Conservation (phyloP, 495 filamentous ascomycete genomes). For the Podospora pseudoanserina region DNA sequence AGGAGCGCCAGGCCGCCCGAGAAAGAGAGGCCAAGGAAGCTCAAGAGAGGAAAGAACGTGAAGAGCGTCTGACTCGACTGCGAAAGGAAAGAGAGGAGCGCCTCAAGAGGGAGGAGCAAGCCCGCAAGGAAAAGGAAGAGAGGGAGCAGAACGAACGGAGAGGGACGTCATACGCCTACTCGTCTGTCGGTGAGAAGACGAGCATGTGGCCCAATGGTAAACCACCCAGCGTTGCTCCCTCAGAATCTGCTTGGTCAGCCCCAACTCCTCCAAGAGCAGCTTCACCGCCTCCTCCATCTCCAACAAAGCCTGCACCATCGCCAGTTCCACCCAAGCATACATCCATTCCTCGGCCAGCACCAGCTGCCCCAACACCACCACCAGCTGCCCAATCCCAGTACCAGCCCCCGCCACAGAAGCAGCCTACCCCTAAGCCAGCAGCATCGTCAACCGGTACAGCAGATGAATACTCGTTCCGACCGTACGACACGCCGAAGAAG, state of each 20-base stretch:
- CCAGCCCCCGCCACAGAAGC: constrained; percentile 7
- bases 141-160: constrained; percentile 36
- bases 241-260: constrained; percentile 14
- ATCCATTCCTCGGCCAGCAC: constrained; percentile 26
- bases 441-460: constrained; percentile 57
- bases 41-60: constrained; percentile 43
- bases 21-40: constrained; percentile 34
- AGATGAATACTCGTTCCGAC: constrained; percentile 72
- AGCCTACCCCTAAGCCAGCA: constrained; percentile 32
- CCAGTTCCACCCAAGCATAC: constrained; percentile 29
- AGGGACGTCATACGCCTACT: constrained; percentile 49
- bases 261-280: constrained; percentile 14
- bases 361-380: constrained; percentile 4
- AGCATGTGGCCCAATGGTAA: constrained; percentile 54
- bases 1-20: constrained; percentile 15
- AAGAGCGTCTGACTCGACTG: constrained; percentile 25
- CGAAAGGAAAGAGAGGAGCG: constrained; percentile 22
- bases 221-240: constrained; percentile 34
- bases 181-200: constrained; percentile 53
- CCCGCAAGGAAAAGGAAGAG: constrained; percentile 33
- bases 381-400: not conserved
- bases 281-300: constrained; percentile 16
- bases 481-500: constrained; percentile 72
- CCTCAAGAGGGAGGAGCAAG: constrained; percentile 16
- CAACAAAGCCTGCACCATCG: constrained; percentile 14